These are phyloP conservation scores for Mucor velutinosus DNA, from an alignment of 371 early-diverging fungal species.

Conservation along the genomic window DNA sequence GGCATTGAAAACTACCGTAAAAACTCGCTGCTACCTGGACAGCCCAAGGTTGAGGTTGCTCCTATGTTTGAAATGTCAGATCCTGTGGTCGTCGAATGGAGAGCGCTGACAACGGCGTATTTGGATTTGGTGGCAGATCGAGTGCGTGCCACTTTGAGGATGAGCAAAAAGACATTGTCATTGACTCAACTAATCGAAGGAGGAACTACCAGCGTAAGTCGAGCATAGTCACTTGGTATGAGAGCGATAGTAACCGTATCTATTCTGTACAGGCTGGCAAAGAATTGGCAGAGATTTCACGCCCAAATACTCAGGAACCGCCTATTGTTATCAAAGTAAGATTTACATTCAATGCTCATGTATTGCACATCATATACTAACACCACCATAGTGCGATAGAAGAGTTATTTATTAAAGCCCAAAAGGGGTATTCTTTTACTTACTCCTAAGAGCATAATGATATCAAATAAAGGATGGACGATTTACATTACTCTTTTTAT, in stretches of 20 bases:
- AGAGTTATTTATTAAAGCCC: conserved; percentile 1
- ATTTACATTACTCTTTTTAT: background rate
- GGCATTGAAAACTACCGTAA: conserved; percentile 42
- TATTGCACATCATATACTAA: background rate
- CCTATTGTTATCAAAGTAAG: conserved; percentile 77
- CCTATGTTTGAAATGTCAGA: conserved; percentile 81
- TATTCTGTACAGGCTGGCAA: conserved; percentile 67
- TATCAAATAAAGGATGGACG: background rate
- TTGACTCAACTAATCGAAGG: conserved; percentile 87
- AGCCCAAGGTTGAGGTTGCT: conserved; percentile 44
- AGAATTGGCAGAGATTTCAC: conserved; percentile 78
- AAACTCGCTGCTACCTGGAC: conserved; percentile 43
- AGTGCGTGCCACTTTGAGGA: conserved; percentile 61
- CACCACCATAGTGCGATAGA: background rate
- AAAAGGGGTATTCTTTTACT: background rate
- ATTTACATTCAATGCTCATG: background rate
- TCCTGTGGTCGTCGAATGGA: conserved; percentile 90
- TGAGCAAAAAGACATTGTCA: conserved; percentile 60
- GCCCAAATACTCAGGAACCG: conserved; percentile 82
- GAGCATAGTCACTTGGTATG: background rate
- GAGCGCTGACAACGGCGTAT: conserved; percentile 84
- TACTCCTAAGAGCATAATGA: background rate
- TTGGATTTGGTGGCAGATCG: conserved; percentile 74
- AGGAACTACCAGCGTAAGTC: conserved; percentile 77
- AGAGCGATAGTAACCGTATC: background rate